Conservation (phyloP, 2,329 filamentous ascomycete genomes). For the Fusarium sp. region DNA sequence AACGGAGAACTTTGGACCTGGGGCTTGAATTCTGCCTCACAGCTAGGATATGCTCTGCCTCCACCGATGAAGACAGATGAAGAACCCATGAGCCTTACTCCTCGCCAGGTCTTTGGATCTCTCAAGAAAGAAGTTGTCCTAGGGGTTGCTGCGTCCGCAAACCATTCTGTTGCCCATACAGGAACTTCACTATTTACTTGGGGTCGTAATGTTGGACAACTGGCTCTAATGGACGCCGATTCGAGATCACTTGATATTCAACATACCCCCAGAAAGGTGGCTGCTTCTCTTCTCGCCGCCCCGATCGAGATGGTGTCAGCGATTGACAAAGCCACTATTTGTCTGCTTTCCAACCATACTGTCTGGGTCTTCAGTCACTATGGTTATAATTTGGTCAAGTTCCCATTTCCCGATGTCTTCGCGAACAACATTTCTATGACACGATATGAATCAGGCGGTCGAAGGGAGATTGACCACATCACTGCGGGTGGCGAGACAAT, state of each 20-base stretch:
- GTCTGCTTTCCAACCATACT: conserved; percentile 85
- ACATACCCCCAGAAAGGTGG: conserved; percentile 83
- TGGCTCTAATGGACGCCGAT: conserved; percentile 94
- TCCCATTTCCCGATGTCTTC: conserved; percentile 77
- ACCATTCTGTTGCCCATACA: conserved; percentile 92
- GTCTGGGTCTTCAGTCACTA: conserved; percentile 97
- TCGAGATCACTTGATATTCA: conserved; percentile 91
- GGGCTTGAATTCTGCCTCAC: conserved; percentile 87
- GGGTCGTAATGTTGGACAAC: conserved; percentile 93
- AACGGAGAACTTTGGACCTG: conserved; percentile 93
- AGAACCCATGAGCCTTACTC: conserved; percentile 81
- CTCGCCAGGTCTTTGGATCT: conserved; percentile 89
- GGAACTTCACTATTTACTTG: conserved; percentile 86
- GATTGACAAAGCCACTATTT: conserved; percentile 88
- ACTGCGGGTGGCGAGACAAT: conserved; percentile 91
- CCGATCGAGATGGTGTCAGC: conserved; percentile 83
- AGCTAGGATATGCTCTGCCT: conserved; percentile 86
- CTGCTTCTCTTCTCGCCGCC: conserved; percentile 75
- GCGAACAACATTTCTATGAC: conserved; percentile 74
- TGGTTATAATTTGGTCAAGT: conserved; percentile 90
- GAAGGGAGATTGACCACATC: conserved; percentile 77
- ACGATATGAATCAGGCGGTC: conserved; percentile 69
- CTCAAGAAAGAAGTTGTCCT: conserved; percentile 86
- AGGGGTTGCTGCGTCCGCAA: conserved; percentile 86
- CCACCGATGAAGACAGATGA: conserved; percentile 75